Conservation (phyloP, 257 asterid species). For the Cordia subcordata region DNA sequence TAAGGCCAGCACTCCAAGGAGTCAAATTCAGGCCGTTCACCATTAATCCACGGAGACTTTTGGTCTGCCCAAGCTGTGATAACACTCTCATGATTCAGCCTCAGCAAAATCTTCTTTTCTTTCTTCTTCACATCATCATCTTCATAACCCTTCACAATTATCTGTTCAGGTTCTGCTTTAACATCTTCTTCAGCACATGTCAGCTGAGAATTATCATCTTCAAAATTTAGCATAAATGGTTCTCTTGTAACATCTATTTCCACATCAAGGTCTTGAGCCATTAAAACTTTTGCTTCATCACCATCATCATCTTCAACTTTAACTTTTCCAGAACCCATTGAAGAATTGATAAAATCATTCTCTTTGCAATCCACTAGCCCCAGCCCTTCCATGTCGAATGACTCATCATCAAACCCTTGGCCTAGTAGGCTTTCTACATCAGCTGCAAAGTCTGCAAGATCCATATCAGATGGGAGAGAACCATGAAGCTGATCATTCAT, state of each 20-base stretch:
- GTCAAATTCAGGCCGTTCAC: conserved; percentile 64
- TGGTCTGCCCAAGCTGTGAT: conserved; percentile 66
- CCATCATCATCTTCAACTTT: conserved; percentile 46
- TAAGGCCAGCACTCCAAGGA: conserved; percentile 54
- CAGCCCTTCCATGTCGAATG: conserved; percentile 61
- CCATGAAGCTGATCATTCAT: conserved; percentile 29
- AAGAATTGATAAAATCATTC: conserved; percentile 15
- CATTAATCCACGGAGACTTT: conserved; percentile 71
- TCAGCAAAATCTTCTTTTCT: conserved; percentile 42
- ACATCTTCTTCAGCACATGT: conserved; percentile 23
- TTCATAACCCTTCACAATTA: conserved; percentile 10
- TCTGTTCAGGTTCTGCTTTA: conserved; percentile 2
- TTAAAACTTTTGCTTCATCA: conserved; percentile 1
- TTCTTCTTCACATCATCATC: conserved; percentile 16
- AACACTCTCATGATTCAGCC: conserved; percentile 61
- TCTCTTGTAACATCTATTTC: conserved; percentile 38
- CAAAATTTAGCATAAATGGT: conserved; percentile 47
- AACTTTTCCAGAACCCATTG: conserved; percentile 27
- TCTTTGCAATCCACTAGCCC: conserved; percentile 45
- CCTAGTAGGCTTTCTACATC: conserved; percentile 75
- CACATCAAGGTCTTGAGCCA: not conserved
- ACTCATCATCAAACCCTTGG: conserved; percentile 60
- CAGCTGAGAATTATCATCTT: conserved; percentile 42
- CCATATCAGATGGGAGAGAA: conserved; percentile 67
- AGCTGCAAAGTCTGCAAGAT: conserved; percentile 76